Conservation (phyloP, 2,329 filamentous ascomycete genomes). For the Grosmannia serpens region DNA sequence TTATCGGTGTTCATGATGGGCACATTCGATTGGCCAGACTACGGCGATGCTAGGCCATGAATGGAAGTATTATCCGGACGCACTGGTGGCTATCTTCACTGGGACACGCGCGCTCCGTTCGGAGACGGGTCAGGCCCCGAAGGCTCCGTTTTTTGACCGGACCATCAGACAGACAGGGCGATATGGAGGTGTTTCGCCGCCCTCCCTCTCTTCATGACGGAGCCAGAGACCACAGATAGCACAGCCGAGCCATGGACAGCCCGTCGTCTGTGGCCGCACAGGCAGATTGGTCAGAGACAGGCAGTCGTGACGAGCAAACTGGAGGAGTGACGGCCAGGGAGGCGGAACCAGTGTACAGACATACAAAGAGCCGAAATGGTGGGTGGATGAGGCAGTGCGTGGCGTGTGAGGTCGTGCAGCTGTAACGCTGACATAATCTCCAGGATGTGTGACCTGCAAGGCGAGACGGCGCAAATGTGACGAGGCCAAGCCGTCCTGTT, state of each 20-base stretch:
- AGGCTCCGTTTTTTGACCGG: neutral
- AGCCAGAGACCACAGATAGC: too few species aligned
- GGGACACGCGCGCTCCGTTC: neutral
- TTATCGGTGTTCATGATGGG: neutral
- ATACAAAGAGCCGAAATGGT: constrained; percentile 6
- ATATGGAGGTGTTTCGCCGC: neutral
- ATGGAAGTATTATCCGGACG: neutral
- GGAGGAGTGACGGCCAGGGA: neutral
- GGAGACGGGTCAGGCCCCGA: neutral
- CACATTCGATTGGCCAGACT: neutral
- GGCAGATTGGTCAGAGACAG: neutral
- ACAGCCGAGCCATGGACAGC: too few species aligned
- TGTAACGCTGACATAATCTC: neutral
- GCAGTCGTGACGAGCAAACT: neutral
- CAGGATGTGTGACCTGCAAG: constrained; percentile 5
- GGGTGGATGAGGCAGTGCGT: neutral
- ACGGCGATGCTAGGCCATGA: neutral
- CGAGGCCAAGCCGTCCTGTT: constrained; percentile 2
- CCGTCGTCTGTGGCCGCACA: too few species aligned
- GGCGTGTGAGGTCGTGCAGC: neutral
- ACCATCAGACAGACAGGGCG: neutral
- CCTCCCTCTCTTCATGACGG: too few species aligned
- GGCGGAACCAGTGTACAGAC: neutral
- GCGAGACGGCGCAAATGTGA: constrained; percentile 5
- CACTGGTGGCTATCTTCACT: neutral